Evolutionary conservation across 2,329 filamentous ascomycete genomes (phyloP).

Genomic region (Sporothrix pseudoabietina): DNA sequence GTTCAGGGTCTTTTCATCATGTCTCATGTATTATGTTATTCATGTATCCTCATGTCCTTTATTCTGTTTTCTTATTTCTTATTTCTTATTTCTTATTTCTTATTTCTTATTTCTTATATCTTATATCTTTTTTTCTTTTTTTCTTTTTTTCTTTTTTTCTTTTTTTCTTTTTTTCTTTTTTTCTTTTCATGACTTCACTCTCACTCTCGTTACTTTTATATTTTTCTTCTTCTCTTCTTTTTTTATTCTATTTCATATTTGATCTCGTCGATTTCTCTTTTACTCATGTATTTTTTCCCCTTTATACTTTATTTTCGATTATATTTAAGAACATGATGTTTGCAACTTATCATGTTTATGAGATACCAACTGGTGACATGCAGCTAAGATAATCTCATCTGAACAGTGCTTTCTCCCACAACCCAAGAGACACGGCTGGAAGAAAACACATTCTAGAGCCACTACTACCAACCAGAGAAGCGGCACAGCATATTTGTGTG

Average conservation of each 20-base stretch:
- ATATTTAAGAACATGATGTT: not conserved
- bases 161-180: not conserved
- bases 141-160: not conserved
- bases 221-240: not conserved
- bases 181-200: no score
- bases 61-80: not conserved
- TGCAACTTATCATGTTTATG: no score
- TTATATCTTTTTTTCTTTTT: not conserved
- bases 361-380: no score
- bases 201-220: not conserved
- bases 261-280: not conserved
- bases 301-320: not conserved
- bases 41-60: not conserved
- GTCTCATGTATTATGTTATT: constrained; percentile 1
- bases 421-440: not conserved
- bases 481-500: not conserved
- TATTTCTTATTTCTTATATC: not conserved
- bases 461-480: not conserved
- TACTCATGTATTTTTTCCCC: not conserved
- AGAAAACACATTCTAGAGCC: not conserved
- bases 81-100: not conserved
- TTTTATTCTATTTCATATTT: not conserved
- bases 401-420: not conserved
- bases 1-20: not conserved
- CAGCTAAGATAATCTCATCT: not conserved